phyloP scores from a whole-genome alignment of 768 basidiomycete genomes.

The Auricularia sp. region DNA sequence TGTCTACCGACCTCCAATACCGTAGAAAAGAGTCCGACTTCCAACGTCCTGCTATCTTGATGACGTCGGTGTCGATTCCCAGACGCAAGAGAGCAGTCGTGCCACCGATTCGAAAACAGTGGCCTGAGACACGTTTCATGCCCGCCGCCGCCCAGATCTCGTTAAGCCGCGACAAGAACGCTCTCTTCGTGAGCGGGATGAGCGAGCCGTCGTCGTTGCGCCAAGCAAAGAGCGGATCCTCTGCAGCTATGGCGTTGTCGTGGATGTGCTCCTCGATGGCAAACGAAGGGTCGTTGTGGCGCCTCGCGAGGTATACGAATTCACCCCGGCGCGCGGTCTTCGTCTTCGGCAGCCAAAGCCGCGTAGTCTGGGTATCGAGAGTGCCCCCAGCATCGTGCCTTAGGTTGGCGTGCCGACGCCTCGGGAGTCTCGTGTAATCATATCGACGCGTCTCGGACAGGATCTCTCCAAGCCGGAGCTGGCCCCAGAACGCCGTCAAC shows the following conservation, averaged over 20 bases:
- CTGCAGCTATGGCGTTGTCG: constrained; percentile 17
- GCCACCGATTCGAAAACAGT: constrained; percentile 35
- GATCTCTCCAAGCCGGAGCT: constrained; percentile 30
- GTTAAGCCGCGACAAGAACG: constrained; percentile 23
- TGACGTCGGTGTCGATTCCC: constrained; percentile 25
- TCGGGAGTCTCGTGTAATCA: background rate
- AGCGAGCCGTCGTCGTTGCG: constrained; percentile 23
- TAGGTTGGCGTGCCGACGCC: background rate
- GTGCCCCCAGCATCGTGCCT: background rate
- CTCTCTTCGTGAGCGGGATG: constrained; percentile 19
- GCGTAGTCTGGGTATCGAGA: background rate
- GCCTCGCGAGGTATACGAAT: background rate
- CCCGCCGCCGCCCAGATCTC: constrained; percentile 16
- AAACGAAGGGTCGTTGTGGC: constrained; percentile 9
- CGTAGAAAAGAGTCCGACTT: constrained; percentile 12
- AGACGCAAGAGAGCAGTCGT: constrained; percentile 25
- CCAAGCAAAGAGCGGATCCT: constrained; percentile 29
- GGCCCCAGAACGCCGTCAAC: constrained; percentile 27
- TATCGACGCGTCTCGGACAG: background rate
- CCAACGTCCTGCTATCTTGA: constrained; percentile 27
- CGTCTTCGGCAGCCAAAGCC: background rate
- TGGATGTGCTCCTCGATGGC: constrained; percentile 22
- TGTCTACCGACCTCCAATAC: background rate
- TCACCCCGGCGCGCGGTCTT: background rate
- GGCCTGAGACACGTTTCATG: constrained; percentile 26